Evolutionary conservation across 345 rosid genomes (phyloP), one percentile per base, ranked within the genome.

Genomic region (Raphanus sativus): DNA sequence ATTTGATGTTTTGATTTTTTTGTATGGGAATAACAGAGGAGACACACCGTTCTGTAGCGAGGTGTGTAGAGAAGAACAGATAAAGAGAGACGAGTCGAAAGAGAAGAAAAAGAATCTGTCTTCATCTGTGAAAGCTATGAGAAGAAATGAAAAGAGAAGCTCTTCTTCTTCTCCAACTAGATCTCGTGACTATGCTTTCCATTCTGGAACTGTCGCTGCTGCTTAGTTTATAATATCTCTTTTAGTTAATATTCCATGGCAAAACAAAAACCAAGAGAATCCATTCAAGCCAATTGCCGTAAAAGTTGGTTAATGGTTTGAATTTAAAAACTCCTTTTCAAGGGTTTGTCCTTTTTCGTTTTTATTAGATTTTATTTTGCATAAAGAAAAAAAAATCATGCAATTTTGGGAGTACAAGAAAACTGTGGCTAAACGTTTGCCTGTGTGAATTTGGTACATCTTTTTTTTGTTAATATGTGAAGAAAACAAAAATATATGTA

Each of bases 21-120:
- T 10, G 63, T 6, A 21, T 21, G 9, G 55, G 10, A 10, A 11
- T 48, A 32, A 83, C 90, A 88, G 97, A 89, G 97, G 98, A 67
- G 98, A 93, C 70, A 85, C 86, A 13, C 91, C 97, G 10, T 93
- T 91, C 71, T 91, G 98, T 72, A 89, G 92, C 71, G 96, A 88
- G 61, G 97, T 89, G 83, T 91, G 98, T 80, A 89, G 98, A 65
- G 87, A 83, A 74, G 90, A 91, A 54, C 90, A 89, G 67, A 91
- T 93, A 66, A 92, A 93, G 4, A 81, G 78, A n/a, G 94, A 93
- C 67, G 91, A 86, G 74, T 82, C 86, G 1, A 80, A 76, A 21
- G 92, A 87, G 80, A 89, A 83, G 86, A 91, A 85, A 67, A 12
- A 77, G 76, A 86, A 71, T 73, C 68, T 89, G 4, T 87, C 92